Evolutionary conservation across 2,329 filamentous ascomycete genomes (phyloP), one percentile per base, ranked within the genome.

Genomic region (Cladophialophora bantiana): DNA sequence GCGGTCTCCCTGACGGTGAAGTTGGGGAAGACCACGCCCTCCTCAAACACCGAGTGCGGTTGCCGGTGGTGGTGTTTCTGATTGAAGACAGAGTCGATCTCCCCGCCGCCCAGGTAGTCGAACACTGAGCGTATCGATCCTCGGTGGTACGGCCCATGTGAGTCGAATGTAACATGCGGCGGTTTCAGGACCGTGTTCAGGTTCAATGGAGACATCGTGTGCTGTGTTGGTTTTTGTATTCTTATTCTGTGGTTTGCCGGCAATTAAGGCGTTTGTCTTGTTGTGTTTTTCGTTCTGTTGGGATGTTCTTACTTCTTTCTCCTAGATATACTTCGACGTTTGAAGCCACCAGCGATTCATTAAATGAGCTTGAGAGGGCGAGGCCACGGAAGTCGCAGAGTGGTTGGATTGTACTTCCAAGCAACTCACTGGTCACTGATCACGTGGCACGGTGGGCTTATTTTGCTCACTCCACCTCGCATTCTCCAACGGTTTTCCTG

Each of bases 21-120:
- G 45, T 50, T 50, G 18, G 45, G 45, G 45, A 50, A 50, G 45
- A 50, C 18, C 18, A 50, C 45, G n/a, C 26, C 45, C 45, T 50
- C 45, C 45, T 50, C 18, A 12, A 26, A 50, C 6, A 50, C 45
- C 45, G 45, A 50, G 6, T 26, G 45, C 7, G 45, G 45, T 20
- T 50, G 45, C 18, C 45, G 45, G 18, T 20, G 45, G 18, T 50
- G 45, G 18, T 50, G 45, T 50, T 50, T 50, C 45, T 50, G 45
- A 18, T 50, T n/a, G 7, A 50, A 26, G 2, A 50, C 45, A 7
- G 45, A 26, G 18, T 50, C 45, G 1, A 50, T 18, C 45, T 50
- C 45, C 18, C 45, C 45, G 0, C 18, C 6, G 9, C 45, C 45
- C 1, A 50, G 18, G 45, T 9, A 50, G 45, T 50, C 45, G 18